phyloP scores from a whole-genome alignment of 2,329 filamentous ascomycete genomes.

The Ascochyta pisi region DNA sequence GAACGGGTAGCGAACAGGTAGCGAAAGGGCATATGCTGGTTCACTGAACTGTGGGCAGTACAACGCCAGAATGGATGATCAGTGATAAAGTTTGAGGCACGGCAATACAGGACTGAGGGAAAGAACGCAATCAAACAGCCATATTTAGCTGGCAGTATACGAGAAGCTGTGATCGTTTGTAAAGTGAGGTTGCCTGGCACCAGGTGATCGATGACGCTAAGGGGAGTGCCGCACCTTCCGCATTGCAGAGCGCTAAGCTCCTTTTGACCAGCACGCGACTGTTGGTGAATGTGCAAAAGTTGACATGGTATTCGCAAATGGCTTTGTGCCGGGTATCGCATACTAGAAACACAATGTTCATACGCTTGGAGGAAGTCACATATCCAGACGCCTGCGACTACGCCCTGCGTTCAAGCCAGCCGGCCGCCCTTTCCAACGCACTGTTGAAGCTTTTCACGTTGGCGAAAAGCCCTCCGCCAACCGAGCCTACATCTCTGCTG shows the following conservation, averaged over 20 bases:
- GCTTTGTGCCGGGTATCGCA: constrained; percentile 14
- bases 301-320: constrained; percentile 3
- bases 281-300: constrained; percentile 5
- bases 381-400: constrained; percentile 16
- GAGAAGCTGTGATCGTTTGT: not conserved
- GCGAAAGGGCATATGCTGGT: not conserved
- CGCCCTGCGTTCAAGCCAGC: constrained; percentile 45
- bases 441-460: constrained; percentile 44
- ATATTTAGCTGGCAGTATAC: not conserved
- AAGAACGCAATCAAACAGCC: not conserved
- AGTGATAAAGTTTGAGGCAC: not conserved
- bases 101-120: not conserved
- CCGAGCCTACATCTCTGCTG: constrained; percentile 36
- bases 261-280: not conserved
- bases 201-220: constrained; percentile 13
- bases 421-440: constrained; percentile 42
- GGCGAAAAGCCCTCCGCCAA: constrained; percentile 42
- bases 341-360: constrained; percentile 3
- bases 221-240: constrained; percentile 14
- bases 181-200: not conserved
- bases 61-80: not conserved
- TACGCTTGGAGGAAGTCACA: constrained; percentile 6
- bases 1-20: not conserved
- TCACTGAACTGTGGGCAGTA: not conserved
- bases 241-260: constrained; percentile 9